Evolutionary conservation across 257 asterid genomes (phyloP).

Genomic region (Nicotiana otophora): DNA sequence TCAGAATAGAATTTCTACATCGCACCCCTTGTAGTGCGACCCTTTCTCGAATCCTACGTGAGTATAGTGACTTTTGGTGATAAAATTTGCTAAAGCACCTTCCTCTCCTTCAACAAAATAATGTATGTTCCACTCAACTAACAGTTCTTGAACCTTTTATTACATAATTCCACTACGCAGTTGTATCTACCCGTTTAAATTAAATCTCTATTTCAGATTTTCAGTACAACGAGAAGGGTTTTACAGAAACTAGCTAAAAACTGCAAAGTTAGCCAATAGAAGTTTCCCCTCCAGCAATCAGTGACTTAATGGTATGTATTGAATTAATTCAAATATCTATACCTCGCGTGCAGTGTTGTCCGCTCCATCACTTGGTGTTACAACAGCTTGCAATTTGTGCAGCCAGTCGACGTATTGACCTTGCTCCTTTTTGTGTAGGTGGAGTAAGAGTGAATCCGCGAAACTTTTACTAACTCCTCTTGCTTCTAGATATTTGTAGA

Average conservation of each 20-base stretch:
- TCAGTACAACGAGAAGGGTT: not conserved
- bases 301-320: not conserved
- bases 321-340: not conserved
- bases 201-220: not conserved
- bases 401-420: conserved; percentile 72
- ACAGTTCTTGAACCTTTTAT: no score
- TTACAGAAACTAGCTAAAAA: not conserved
- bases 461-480: conserved; percentile 65
- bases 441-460: conserved; percentile 48
- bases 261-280: not conserved
- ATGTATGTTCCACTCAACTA: no score
- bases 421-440: conserved; percentile 77
- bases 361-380: conserved; percentile 19
- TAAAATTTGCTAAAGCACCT: not conserved
- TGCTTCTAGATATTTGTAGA: conserved; percentile 56
- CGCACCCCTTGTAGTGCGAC: no score
- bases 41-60: no score
- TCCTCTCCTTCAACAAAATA: not conserved
- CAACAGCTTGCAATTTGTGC: conserved; percentile 50
- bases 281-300: not conserved
- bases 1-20: no score
- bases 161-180: no score
- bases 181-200: not conserved
- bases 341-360: not conserved
- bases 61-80: no score